These are phyloP conservation scores for Trichoderma virens DNA, from an alignment of 495 filamentous ascomycete genomes.

Conservation along the genomic window DNA sequence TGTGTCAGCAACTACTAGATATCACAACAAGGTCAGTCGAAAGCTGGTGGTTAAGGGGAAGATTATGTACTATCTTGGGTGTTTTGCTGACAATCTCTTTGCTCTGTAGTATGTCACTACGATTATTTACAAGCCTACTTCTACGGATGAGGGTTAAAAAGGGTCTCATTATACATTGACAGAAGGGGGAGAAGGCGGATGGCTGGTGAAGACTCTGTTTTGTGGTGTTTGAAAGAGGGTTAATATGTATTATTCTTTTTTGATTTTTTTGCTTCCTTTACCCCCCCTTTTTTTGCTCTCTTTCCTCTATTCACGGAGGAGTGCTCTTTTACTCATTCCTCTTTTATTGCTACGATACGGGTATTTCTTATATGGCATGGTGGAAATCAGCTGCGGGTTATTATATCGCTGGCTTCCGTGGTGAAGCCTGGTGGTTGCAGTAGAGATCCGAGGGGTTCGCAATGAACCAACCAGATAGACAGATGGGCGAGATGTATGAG, in stretches of 20 bases:
- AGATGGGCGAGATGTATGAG: not conserved
- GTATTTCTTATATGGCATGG: not conserved
- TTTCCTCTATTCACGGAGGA: not conserved
- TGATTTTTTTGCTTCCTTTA: not conserved
- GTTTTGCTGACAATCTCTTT: conserved; percentile 11
- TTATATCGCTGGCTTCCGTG: not conserved
- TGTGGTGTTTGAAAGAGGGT: not conserved
- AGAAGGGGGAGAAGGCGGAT: not conserved
- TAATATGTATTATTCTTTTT: not conserved
- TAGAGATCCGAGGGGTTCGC: conserved; percentile 5
- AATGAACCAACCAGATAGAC: not conserved
- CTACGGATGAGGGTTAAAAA: conserved; percentile 12
- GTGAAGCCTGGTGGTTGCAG: not conserved
- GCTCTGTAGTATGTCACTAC: conserved; percentile 81
- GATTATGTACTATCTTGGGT: not conserved
- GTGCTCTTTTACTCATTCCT: no score
- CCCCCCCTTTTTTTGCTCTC: not conserved
- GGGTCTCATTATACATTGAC: not conserved
- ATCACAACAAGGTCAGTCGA: conserved; percentile 78
- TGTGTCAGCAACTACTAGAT: conserved; percentile 94
- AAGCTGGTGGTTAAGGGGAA: not conserved
- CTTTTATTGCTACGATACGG: not conserved
- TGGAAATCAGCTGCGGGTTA: not conserved
- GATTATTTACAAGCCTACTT: conserved; percentile 91
- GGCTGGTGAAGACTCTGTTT: not conserved